Conservation (phyloP, 495 filamentous ascomycete genomes). For the Trichocladium antarcticum region DNA sequence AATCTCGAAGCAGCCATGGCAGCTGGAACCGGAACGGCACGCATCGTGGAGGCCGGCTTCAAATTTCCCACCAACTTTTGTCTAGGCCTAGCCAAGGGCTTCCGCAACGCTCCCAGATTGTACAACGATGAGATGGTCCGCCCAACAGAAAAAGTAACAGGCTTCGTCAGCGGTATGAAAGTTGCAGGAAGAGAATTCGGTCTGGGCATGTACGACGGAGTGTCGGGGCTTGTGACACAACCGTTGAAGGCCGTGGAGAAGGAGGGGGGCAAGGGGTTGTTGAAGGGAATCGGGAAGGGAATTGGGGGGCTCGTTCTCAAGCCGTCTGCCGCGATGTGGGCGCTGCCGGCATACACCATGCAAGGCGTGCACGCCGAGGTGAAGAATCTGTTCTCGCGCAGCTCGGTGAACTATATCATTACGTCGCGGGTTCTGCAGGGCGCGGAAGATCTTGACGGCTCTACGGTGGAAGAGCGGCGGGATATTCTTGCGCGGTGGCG, state of each 20-base stretch:
- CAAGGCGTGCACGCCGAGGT: slow-evolving; percentile 67
- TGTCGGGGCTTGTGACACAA: slow-evolving; percentile 62
- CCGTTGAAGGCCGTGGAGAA: slow-evolving; percentile 55
- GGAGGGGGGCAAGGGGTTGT: slow-evolving; percentile 53
- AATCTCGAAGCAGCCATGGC: slow-evolving; percentile 46
- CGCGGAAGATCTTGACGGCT: slow-evolving; percentile 44
- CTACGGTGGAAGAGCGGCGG: slow-evolving; percentile 42
- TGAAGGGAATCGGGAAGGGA: slow-evolving; percentile 68
- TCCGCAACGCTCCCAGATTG: slow-evolving; percentile 71
- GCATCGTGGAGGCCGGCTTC: slow-evolving; percentile 59
- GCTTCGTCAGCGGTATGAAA: slow-evolving; percentile 53
- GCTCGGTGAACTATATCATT: slow-evolving; percentile 59
- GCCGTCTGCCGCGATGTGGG: slow-evolving; percentile 54
- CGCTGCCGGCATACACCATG: slow-evolving; percentile 60
- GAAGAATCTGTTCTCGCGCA: slow-evolving; percentile 49
- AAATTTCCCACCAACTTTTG: slow-evolving; percentile 73
- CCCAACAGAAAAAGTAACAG: slow-evolving; percentile 57
- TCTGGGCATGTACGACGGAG: slow-evolving; percentile 56
- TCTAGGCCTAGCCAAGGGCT: slow-evolving; percentile 66
- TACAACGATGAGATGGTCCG: slow-evolving; percentile 69
- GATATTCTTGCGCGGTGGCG: slow-evolving; percentile 52
- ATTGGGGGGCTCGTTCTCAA: slow-evolving; percentile 63
- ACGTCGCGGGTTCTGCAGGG: slow-evolving; percentile 63
- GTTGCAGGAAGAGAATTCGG: slow-evolving; percentile 58
- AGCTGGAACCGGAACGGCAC: slow-evolving; percentile 51